phyloP scores from a whole-genome alignment of 139 green algal species.

The Chlorella sp. region DNA sequence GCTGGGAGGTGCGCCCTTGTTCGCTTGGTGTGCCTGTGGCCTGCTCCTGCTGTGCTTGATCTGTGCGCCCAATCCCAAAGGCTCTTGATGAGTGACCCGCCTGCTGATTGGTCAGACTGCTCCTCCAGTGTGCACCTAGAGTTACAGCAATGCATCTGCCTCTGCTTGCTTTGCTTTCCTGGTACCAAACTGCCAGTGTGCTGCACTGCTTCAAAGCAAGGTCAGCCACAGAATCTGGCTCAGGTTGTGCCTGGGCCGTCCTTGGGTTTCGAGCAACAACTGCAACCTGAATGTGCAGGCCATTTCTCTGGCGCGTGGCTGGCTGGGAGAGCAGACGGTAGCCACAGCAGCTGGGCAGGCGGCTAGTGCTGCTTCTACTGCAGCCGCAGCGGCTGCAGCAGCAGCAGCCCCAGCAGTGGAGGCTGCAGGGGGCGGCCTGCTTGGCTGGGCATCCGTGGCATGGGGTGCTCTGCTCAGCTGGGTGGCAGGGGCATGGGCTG shows the following conservation, averaged over 20 bases:
- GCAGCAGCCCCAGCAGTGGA: no score
- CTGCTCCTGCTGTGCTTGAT: neutral
- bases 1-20: constrained; percentile 10
- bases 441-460: no score
- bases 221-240: neutral
- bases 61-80: neutral
- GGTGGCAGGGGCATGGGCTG: no score
- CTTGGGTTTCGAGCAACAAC: no score
- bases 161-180: neutral
- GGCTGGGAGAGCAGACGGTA: no score
- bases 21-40: neutral
- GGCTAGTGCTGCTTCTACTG: no score
- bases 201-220: neutral
- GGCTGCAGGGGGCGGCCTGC: no score
- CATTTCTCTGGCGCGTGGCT: neutral
- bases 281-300: no score
- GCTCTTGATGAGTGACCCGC: no score
- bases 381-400: neutral
- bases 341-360: no score
- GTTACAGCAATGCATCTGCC: neutral
- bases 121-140: neutral
- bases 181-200: no score
- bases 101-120: neutral
- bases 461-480: no score
- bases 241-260: neutral